A percentile compares a stretch with the other conserved stretches of the same genome.
These are phyloP conservation scores for Ascosphaera apis DNA, from an alignment of 2,329 filamentous ascomycete species.

Conservation along the genomic window DNA sequence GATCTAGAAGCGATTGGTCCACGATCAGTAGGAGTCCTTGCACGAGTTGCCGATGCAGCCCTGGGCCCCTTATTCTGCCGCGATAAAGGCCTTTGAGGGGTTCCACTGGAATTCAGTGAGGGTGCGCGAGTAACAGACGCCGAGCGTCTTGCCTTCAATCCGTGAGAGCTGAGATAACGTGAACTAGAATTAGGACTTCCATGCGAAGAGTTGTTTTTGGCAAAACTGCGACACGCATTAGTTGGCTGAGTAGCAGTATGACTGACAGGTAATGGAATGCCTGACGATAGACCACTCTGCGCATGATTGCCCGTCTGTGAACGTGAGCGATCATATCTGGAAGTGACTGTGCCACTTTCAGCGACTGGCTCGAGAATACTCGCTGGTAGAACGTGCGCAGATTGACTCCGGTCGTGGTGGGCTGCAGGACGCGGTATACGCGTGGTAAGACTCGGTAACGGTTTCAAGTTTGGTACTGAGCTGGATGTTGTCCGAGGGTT, in stretches of 20 bases:
- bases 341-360: slow-evolving; percentile 56
- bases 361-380: slow-evolving; percentile 60
- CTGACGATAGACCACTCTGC: slow-evolving; percentile 43
- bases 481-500: too few species aligned
- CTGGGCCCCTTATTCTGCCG: slow-evolving; percentile 15
- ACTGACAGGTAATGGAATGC: slow-evolving; percentile 28
- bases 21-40: slow-evolving; percentile 50
- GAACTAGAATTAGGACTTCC: too few species aligned
- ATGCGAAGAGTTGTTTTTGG: too few species aligned
- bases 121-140: slow-evolving; percentile 31
- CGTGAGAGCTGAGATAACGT: slow-evolving; percentile 25
- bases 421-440: slow-evolving; percentile 57
- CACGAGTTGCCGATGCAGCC: slow-evolving; percentile 21
- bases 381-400: slow-evolving; percentile 22
- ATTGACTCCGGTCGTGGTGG: slow-evolving; percentile 42
- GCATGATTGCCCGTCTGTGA: slow-evolving; percentile 44
- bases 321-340: slow-evolving; percentile 37
- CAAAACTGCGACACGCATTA: too few species aligned
- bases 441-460: slow-evolving; percentile 23
- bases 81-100: slow-evolving; percentile 17
- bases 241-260: too few species aligned
- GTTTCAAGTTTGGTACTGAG: too few species aligned
- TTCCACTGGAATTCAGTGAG: slow-evolving; percentile 9
- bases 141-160: slow-evolving; percentile 36
- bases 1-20: slow-evolving; percentile 16